Evolutionary conservation across 139 green algal genomes (phyloP), one percentile per base, ranked within the genome.

Genomic region (Ulvella scutata): DNA sequence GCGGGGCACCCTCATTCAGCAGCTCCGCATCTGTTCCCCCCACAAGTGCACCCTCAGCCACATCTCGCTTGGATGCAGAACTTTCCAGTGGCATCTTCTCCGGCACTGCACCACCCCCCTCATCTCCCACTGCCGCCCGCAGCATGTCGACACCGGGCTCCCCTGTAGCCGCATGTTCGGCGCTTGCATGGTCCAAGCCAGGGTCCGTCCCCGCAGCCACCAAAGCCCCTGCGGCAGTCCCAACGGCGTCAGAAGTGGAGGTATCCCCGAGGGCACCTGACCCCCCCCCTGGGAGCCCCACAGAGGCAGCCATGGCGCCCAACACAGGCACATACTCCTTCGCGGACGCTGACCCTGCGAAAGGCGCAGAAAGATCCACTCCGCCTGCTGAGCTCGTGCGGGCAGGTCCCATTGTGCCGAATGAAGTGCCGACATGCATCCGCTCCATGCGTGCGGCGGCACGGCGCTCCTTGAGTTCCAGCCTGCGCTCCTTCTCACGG

Each of bases 401-500:
- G 13, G 6, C 51, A n/a, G 51, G 13, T 6, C 51, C 51, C n/a
- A n/a, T 67, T n/a, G n/a, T 67, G 51, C 51, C 51, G 17, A n/a
- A 33, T 17, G 31, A 7, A 39, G 37, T 20, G 3, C 23, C 73
- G 43, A 23, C 40, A 39, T 10, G 29, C 74, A 28, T 34, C 60
- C 34, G 74, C 74, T 44, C 26, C 23, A 74, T 74, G 44, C 31
- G 33, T 74, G 29, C n/a, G 40, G 43, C 21, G 60, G 73, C 72
- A 72, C 78, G 61, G 2, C 80, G 80, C 2, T 88, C 83, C 23
- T 35, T 4, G 0, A 79, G 61, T 51, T 88, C 75, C 77, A 82
- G 87, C 4, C 33, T 67, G 51, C 51, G 51, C 51, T 67, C 51
- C 9, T 26, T n/a, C 51, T 67, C 51, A 1, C 51, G 51, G 13